Evolutionary conservation across 192 early-diverging fungal species (phyloP).

Genomic region (Jimgerdemannia flammicorona): DNA sequence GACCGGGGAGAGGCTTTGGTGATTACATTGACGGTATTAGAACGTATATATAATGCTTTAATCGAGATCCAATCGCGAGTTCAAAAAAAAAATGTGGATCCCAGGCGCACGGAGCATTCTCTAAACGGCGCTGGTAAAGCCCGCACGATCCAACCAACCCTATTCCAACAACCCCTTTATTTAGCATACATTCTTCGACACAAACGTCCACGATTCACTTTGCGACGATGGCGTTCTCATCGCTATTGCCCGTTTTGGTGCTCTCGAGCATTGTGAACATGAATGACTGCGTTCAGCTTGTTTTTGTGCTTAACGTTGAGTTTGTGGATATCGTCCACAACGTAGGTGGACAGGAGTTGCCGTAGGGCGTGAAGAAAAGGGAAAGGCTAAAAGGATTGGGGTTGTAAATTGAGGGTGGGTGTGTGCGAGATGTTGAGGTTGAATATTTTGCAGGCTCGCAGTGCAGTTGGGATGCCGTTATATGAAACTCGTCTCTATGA

Average conservation of each 20-base stretch:
- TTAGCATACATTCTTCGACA: slow-evolving; percentile 55
- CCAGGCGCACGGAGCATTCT: too few relatives aligned
- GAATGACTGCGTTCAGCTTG: slow-evolving; percentile 83
- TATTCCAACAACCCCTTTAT: too few relatives aligned
- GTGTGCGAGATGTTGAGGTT: too few relatives aligned
- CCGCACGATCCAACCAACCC: too few relatives aligned
- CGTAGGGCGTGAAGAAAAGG: slow-evolving; percentile 95
- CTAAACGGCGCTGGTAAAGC: too few relatives aligned
- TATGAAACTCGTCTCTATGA: too few relatives aligned
- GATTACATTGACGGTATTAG: slow-evolving; percentile 98
- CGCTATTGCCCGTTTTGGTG: slow-evolving; percentile 57
- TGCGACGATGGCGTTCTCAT: slow-evolving; percentile 84
- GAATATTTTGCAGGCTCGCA: too few relatives aligned
- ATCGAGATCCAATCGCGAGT: too few relatives aligned
- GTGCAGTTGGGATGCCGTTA: too few relatives aligned
- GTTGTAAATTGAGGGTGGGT: too few relatives aligned
- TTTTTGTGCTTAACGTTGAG: slow-evolving; percentile 91
- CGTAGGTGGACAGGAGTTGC: slow-evolving; percentile 49
- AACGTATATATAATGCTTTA: slow-evolving; percentile 30
- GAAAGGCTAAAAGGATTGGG: slow-evolving; percentile 39
- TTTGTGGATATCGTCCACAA: slow-evolving; percentile 87
- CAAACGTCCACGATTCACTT: slow-evolving; percentile 95
- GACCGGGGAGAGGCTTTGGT: slow-evolving; percentile 90
- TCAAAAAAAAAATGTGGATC: too few relatives aligned
- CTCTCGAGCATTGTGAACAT: slow-evolving; percentile 56